Base-by-base conservation (phyloP, 2,329 filamentous ascomycete species). In the Exophiala sp. region DNA sequence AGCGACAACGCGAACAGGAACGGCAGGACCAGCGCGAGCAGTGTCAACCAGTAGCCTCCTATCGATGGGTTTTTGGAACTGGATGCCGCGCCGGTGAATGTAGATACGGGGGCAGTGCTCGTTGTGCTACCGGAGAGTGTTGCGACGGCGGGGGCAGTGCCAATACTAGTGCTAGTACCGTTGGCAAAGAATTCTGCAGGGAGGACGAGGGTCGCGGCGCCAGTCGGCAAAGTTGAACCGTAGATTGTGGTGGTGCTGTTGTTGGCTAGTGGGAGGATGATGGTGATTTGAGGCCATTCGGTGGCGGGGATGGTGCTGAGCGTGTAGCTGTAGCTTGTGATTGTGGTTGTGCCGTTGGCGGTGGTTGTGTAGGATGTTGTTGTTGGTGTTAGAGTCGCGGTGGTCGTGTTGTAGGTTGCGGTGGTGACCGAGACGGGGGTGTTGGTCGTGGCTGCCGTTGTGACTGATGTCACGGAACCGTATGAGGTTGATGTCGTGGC, bases 361-460 rank as follows among this genome's bases (percentile, higher is more conserved):
- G 54, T 56, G 9, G 54, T 56, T 11, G 35, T 42, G 35, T 52
- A 52, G 16, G 49, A 40, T 34, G 50, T 21, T 29, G 54, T 20
- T 39, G 54, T 29, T 8, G 36, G 36, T 10, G 46, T 33, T 3
- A 14, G 10, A 4, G 18, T 42, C 14, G 75, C 78, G 5, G 41
- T 43, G 7, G 29, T 43, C 10, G 41, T 5, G 18, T 24, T 20
- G 20, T 12, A 12, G 11, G 41, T n/a, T 7, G 41, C 11, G 9
- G 41, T n/a, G 5, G 41, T 7, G 21, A 20, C 18, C 8, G 21
- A 12, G 8, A 18, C 39, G 5, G 53, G 47, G 7, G 33, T 20
- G 12, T 35, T 52, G 32, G 53, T 48, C n/a, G 16, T 39, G 16
- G 44, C 33, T 14, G 20, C 39, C 11, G 47, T 42, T 10, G 42